Percentiles rank a stretch among this genome's conserved stretches.
Conservation (phyloP, 2,329 filamentous ascomycete species). For the Diplocarpon mali region DNA sequence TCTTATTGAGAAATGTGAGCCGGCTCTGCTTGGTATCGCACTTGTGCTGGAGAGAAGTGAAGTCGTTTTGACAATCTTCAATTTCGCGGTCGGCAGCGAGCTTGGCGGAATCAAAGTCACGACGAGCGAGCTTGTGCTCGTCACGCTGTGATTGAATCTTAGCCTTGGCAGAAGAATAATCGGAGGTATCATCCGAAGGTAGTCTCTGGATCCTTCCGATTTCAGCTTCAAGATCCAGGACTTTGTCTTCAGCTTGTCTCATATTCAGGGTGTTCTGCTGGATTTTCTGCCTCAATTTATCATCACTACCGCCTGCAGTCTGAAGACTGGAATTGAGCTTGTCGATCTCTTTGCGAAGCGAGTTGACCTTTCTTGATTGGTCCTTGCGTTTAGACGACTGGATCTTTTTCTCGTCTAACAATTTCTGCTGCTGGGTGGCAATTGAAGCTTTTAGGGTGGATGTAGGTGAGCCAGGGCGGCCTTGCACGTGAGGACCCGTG, state of each 20-base stretch:
- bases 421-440: constrained; percentile 56
- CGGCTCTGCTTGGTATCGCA: constrained; percentile 62
- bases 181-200: constrained; percentile 48
- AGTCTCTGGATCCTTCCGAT: constrained; percentile 54
- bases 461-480: constrained; percentile 64
- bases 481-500: constrained; percentile 43
- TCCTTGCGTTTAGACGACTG: constrained; percentile 65
- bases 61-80: constrained; percentile 52
- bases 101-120: constrained; percentile 51
- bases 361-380: constrained; percentile 57
- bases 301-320: constrained; percentile 61
- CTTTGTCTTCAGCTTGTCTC: constrained; percentile 51
- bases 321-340: constrained; percentile 53
- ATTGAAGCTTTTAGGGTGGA: constrained; percentile 71
- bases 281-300: constrained; percentile 64
- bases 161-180: constrained; percentile 43
- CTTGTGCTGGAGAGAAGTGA: constrained; percentile 51
- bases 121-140: constrained; percentile 32
- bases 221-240: constrained; percentile 41
- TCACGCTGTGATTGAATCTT: constrained; percentile 39
- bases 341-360: constrained; percentile 64
- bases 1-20: constrained; percentile 61
- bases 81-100: constrained; percentile 50
- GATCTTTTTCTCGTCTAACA: constrained; percentile 56
- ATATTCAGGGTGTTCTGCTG: constrained; percentile 66